Conservation (phyloP, 192 early-diverging fungal genomes). For the Dissophora globulifera region DNA sequence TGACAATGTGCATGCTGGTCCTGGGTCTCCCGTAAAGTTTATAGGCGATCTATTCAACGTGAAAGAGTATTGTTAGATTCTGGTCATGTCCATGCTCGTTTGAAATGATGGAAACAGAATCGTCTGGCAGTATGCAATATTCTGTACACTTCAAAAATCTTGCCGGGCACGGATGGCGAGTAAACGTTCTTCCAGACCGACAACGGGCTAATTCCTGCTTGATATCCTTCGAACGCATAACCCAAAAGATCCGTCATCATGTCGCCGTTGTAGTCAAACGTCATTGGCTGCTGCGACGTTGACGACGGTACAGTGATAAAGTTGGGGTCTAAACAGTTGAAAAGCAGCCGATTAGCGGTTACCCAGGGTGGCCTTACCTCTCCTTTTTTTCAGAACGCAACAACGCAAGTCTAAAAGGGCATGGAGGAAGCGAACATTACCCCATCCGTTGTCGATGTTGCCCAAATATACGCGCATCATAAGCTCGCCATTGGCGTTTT, state of each 20-base stretch:
- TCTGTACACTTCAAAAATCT: constrained; percentile 54
- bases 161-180: constrained; percentile 14
- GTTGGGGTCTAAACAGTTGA: constrained; percentile 53
- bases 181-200: constrained; percentile 60
- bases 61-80: too few relatives aligned
- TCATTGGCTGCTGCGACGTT: constrained; percentile 64
- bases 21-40: constrained; percentile 34
- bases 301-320: constrained; percentile 56
- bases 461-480: constrained; percentile 80
- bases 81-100: too few relatives aligned
- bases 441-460: constrained; percentile 71
- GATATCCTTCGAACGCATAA: constrained; percentile 52
- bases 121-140: too few relatives aligned
- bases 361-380: too few relatives aligned
- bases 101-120: too few relatives aligned
- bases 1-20: constrained; percentile 69
- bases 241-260: constrained; percentile 72
- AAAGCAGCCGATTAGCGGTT: too few relatives aligned
- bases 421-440: constrained; percentile 23
- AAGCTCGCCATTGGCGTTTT: constrained; percentile 54
- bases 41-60: constrained; percentile 38
- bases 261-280: constrained; percentile 69
- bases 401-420: too few relatives aligned
- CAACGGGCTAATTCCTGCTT: constrained; percentile 38
- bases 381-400: too few relatives aligned